Evolutionary conservation across 139 green algal species (phyloP).

Genomic region (Pycnococcus provasolii): DNA sequence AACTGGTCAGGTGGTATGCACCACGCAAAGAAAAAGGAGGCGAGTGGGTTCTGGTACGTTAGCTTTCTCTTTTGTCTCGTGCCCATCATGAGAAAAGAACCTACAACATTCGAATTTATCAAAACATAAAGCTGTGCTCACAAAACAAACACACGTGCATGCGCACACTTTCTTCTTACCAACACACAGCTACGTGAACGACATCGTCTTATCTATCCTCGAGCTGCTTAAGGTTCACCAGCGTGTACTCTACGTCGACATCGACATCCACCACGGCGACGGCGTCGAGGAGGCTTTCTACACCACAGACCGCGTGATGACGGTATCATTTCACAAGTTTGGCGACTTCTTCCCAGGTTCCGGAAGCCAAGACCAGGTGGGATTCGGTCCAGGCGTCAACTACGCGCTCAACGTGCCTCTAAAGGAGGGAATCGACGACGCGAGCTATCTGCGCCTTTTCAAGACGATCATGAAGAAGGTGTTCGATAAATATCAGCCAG

Average conservation of each 20-base stretch:
- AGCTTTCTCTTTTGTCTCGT: too few relatives aligned
- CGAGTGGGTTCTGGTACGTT: constrained; percentile 83
- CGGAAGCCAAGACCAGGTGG: constrained; percentile 26
- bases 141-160: too few relatives aligned
- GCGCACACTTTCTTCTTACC: too few relatives aligned
- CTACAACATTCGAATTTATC: too few relatives aligned
- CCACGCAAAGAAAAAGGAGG: constrained; percentile 91
- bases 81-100: too few relatives aligned
- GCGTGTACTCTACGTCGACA: constrained; percentile 52
- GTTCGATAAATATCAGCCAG: constrained; percentile 60
- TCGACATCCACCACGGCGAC: constrained; percentile 92
- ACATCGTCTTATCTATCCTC: constrained; percentile 91
- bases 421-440: constrained; percentile 59
- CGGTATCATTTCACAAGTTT: constrained; percentile 87
- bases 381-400: constrained; percentile 36
- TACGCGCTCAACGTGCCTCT: constrained; percentile 77
- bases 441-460: constrained; percentile 60
- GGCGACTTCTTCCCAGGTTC: constrained; percentile 72
- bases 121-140: too few relatives aligned
- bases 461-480: constrained; percentile 60
- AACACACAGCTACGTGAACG: constrained; percentile 56
- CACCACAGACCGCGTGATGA: constrained; percentile 71
- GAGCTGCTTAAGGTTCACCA: constrained; percentile 91
- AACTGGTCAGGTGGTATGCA: constrained; percentile 96
- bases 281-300: constrained; percentile 96